A percentile compares a stretch with the other conserved stretches of the same genome.
These are phyloP conservation scores for Colletotrichum sp. DNA, from an alignment of 2,329 filamentous ascomycete species.

Conservation along the genomic window DNA sequence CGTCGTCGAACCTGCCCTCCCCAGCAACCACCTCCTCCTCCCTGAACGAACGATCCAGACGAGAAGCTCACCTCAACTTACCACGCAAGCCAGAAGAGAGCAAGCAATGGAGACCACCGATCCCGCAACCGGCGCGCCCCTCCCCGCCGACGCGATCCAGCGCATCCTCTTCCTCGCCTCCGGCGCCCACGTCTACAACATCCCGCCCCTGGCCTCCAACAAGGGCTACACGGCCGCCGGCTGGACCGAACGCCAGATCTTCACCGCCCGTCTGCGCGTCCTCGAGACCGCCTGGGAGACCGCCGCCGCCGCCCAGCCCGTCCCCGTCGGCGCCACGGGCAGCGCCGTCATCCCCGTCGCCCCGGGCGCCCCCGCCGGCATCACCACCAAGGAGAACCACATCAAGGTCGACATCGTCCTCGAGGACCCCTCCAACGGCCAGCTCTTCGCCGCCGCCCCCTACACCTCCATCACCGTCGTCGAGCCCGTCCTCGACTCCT, in stretches of 20 bases:
- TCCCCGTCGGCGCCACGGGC: conserved; percentile 11
- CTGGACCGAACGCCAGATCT: conserved; percentile 85
- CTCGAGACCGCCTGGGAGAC: conserved; percentile 71
- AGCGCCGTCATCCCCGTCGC: conserved; percentile 16
- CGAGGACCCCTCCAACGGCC: conserved; percentile 74
- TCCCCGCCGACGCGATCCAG: conserved; percentile 81
- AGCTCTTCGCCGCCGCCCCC: conserved; percentile 84
- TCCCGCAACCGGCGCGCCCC: conserved; percentile 70
- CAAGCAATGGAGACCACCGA: conserved; percentile 68
- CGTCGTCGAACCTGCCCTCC: background rate
- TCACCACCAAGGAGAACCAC: conserved; percentile 43
- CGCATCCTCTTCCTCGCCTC: conserved; percentile 80
- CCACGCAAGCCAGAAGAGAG: background rate
- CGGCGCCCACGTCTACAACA: conserved; percentile 84
- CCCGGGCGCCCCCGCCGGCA: conserved; percentile 7
- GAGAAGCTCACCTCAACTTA: background rate
- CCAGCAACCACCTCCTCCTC: background rate
- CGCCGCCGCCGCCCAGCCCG: conserved; percentile 25
- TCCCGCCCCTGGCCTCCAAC: conserved; percentile 79
- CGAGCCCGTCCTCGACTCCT: conserved; percentile 79
- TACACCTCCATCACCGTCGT: conserved; percentile 72
- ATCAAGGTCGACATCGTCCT: conserved; percentile 79
- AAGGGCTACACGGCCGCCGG: conserved; percentile 79
- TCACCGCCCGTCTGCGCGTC: conserved; percentile 81
- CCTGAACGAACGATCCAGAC: background rate